Evolutionary conservation across 1,139 yeast genomes (phyloP).

Genomic region (Williopsis jadinii): DNA sequence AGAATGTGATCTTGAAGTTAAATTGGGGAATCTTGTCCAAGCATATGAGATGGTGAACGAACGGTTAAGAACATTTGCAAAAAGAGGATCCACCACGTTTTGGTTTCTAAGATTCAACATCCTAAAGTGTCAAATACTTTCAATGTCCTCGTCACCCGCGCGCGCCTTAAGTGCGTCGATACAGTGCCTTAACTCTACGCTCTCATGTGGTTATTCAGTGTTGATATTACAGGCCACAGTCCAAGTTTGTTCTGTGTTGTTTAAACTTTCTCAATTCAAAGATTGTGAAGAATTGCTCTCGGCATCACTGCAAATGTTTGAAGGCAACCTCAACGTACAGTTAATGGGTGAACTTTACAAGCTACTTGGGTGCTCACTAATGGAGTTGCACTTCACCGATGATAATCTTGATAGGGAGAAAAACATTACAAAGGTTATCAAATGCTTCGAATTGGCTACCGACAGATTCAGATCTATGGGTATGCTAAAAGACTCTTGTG

Average conservation of each 20-base stretch:
- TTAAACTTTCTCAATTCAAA: constrained; percentile 28
- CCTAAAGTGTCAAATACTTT: constrained; percentile 36
- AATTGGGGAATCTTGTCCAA: constrained; percentile 23
- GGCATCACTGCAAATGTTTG: constrained; percentile 35
- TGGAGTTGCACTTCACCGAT: no score
- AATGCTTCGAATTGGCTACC: constrained; percentile 36
- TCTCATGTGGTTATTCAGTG: constrained; percentile 33
- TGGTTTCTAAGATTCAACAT: constrained; percentile 38
- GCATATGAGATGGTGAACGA: constrained; percentile 34
- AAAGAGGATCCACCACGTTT: constrained; percentile 29
- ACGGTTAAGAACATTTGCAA: constrained; percentile 21
- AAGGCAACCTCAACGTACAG: constrained; percentile 31
- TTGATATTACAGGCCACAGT: constrained; percentile 36
- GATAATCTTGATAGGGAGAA: constrained; percentile 2
- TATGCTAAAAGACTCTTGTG: constrained; percentile 32
- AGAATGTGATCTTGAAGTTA: constrained; percentile 17
- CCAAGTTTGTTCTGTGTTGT: constrained; percentile 32
- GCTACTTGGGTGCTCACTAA: constrained; percentile 21
- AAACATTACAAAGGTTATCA: constrained; percentile 23
- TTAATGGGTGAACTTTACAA: constrained; percentile 33
- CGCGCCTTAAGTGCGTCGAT: constrained; percentile 38
- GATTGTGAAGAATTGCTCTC: constrained; percentile 34
- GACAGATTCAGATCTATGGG: constrained; percentile 35
- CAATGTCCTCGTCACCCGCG: constrained; percentile 31
- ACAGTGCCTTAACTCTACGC: constrained; percentile 38